Conservation (phyloP, 768 basidiomycete genomes). For the Termitomyces sp. region DNA sequence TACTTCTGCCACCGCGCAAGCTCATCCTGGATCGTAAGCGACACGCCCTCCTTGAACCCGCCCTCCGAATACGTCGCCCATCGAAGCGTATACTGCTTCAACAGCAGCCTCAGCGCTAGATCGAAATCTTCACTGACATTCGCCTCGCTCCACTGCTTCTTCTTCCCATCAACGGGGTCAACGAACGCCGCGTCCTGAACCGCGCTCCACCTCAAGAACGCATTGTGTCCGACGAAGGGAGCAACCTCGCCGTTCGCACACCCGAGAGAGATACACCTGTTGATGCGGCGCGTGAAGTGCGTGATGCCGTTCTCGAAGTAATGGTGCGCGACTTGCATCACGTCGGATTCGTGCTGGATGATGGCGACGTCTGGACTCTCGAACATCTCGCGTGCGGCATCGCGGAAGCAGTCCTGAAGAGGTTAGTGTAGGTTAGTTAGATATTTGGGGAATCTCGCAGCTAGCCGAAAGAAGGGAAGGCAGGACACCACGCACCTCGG, state of each 20-base stretch:
- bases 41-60: constrained; percentile 88
- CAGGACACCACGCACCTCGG: constrained; percentile 38
- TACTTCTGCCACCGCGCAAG: constrained; percentile 87
- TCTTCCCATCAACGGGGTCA: constrained; percentile 54
- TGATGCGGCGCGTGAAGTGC: constrained; percentile 86
- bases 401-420: constrained; percentile 71
- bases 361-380: constrained; percentile 79
- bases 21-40: constrained; percentile 82
- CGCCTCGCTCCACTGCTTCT: constrained; percentile 69
- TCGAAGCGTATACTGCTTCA: constrained; percentile 66
- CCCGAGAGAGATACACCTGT: constrained; percentile 72
- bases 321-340: constrained; percentile 85
- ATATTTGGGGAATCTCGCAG: background rate
- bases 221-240: constrained; percentile 83
- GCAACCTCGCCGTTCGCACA: constrained; percentile 79
- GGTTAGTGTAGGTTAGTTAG: background rate
- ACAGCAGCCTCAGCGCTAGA: constrained; percentile 62
- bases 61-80: constrained; percentile 84
- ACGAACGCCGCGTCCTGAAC: constrained; percentile 79
- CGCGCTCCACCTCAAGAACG: constrained; percentile 83
- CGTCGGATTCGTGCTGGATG: constrained; percentile 85
- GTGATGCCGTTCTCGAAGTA: constrained; percentile 91
- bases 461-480: background rate
- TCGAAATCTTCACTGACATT: constrained; percentile 84
- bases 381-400: constrained; percentile 81